Evolutionary conservation across 164 flowering plant genomes (phyloP).

Genomic region (Vitis rotundifolia): DNA sequence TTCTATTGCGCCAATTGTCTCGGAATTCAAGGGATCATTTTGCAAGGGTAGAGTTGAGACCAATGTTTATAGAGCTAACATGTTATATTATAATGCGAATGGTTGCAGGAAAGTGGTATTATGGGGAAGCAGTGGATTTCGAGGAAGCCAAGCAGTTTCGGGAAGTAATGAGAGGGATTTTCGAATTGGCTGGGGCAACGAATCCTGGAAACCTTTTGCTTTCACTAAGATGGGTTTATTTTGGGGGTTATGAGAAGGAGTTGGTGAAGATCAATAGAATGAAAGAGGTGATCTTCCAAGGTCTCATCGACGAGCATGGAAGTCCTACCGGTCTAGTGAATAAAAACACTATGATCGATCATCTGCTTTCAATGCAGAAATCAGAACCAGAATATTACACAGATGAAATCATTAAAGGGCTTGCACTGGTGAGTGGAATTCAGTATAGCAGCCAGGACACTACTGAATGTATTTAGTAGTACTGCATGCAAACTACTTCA

Average conservation of each 20-base stretch:
- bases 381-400: conserved; percentile 17
- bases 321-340: too few relatives aligned
- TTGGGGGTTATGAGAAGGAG: conserved; percentile 1
- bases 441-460: too few relatives aligned
- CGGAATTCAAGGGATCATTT: conserved; percentile 3
- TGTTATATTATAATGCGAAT: too few relatives aligned
- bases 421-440: conserved; percentile 5
- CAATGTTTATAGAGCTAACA: too few relatives aligned
- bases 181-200: background rate
- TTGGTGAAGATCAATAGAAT: background rate
- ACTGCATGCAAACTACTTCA: too few relatives aligned
- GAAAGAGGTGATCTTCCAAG: conserved; percentile 10
- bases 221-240: background rate
- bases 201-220: conserved; percentile 13
- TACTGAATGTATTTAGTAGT: too few relatives aligned
- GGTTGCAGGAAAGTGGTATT: too few relatives aligned
- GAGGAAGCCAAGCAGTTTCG: conserved; percentile 4
- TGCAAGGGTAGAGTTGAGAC: background rate
- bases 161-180: background rate
- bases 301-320: conserved; percentile 16
- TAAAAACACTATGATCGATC: too few relatives aligned
- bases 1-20: background rate
- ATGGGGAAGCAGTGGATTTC: too few relatives aligned
- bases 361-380: conserved; percentile 13
- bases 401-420: conserved; percentile 14